Base-by-base conservation (phyloP, 2,329 filamentous ascomycete species). In the Cladosporium halotolerans region DNA sequence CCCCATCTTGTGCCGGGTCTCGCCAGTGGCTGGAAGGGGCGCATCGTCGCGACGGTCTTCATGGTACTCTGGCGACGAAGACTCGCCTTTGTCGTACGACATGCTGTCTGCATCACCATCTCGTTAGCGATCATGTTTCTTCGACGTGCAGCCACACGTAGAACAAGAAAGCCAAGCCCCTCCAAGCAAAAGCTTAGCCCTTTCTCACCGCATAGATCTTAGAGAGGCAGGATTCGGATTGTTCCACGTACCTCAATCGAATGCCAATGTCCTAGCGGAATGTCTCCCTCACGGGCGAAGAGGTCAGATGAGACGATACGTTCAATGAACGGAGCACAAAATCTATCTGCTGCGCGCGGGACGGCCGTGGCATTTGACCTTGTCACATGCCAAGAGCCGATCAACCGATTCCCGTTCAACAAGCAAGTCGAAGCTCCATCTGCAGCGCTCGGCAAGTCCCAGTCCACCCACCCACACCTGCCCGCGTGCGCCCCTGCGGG, bases 1-100 rank as follows among this genome's bases (percentile, higher is more conserved):
- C 31, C 68, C 62, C 70, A 75, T 73, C 40, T 64, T 60, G 10
- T 60, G 47, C 4, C 53, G 41, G 13, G 55, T 58, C 14, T 61
- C 55, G 31, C 60, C 61, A 7, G 60, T 55, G 23, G 42, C 54
- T 6, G 57, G 55, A 18, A 58, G 49, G 14, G 6, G 39, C 16
- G 40, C 39, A 51, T 61, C 55, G 39, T 60, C 57, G 48, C 54
- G 57, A 36, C 57, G 54, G 16, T 61, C 55, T 28, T 55, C 54
- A 14, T 52, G 38, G 46, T 44, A 54, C 32, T 54, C 45, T 36
- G 47, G 44, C 31, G 57, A 55, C 31, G 57, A 55, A 46, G 19
- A 46, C n/a, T 45, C 43, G 38, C 53, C 41, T 45, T 58, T 57
- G 9, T 50, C 50, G 50, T 49, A 34, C 23, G 56, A 48, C 56